A percentile compares a stretch with the other conserved stretches of the same genome.
Evolutionary conservation across 192 early-diverging fungal genomes (phyloP).

Genomic region (Linnemannia zychae): DNA sequence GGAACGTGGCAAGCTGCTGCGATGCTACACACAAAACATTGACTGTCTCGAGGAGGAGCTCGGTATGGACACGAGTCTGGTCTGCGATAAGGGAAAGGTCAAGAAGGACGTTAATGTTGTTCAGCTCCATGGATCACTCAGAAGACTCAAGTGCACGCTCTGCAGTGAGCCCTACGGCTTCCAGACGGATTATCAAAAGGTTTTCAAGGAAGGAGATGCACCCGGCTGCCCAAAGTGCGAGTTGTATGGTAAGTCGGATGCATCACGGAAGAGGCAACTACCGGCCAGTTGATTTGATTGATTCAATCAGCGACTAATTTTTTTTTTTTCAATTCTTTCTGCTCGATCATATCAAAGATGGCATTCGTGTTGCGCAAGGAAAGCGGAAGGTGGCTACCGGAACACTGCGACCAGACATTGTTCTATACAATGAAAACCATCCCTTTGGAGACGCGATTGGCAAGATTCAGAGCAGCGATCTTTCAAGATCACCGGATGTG

Average conservation of each 20-base stretch:
- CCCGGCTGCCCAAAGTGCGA: constrained; percentile 75
- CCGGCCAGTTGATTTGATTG: background rate
- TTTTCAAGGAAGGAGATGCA: constrained; percentile 81
- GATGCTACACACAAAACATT: constrained; percentile 98
- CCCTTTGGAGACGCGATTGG: constrained; percentile 78
- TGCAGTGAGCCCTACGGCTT: constrained; percentile 83
- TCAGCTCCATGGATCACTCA: constrained; percentile 93
- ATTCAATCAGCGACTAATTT: background rate
- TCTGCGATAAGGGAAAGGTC: constrained; percentile 54
- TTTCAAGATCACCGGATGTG: constrained; percentile 76
- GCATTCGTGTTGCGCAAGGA: constrained; percentile 71
- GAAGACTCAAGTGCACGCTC: constrained; percentile 88
- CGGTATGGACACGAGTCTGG: constrained; percentile 68
- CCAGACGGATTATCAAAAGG: constrained; percentile 62
- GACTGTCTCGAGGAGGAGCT: constrained; percentile 90
- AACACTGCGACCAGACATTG: constrained; percentile 90
- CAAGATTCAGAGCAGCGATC: constrained; percentile 67
- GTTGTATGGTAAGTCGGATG: constrained; percentile 35
- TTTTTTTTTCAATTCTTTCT: background rate
- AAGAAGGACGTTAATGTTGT: constrained; percentile 79
- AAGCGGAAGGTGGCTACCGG: constrained; percentile 85
- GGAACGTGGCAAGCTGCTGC: constrained; percentile 80
- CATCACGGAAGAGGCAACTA: background rate
- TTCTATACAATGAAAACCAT: constrained; percentile 96
- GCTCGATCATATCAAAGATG: constrained; percentile 23